Evolutionary conservation across 805 yeast genomes (phyloP).

Genomic region (Vanderwaltozyma verrucispora): DNA sequence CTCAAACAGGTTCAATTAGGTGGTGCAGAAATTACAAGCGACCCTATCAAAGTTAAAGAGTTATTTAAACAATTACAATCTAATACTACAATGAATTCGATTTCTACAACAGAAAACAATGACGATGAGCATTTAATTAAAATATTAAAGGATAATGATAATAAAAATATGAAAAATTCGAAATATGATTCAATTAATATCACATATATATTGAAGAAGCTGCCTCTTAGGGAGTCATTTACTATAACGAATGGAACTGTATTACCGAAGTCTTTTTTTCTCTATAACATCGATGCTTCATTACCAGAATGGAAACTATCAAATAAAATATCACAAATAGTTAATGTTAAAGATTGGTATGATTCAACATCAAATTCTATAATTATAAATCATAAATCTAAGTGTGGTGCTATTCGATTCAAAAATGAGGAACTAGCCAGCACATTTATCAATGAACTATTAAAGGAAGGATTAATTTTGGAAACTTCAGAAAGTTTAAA

Average conservation of each 20-base stretch:
- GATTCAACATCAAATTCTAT: constrained; percentile 13
- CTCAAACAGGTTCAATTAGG: constrained; percentile 35
- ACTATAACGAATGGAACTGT: constrained; percentile 30
- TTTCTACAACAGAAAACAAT: neutral
- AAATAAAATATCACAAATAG: constrained; percentile 36
- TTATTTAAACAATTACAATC: constrained; percentile 37
- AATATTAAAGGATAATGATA: neutral
- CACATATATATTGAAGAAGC: constrained; percentile 39
- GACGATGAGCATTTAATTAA: neutral
- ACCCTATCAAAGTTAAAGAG: constrained; percentile 36
- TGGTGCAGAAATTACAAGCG: constrained; percentile 28
- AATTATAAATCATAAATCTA: constrained; percentile 19
- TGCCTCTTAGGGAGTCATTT: constrained; percentile 63
- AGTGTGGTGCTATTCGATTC: constrained; percentile 21
- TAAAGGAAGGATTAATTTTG: constrained; percentile 1
- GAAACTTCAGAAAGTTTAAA: constrained; percentile 4
- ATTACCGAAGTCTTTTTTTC: constrained; percentile 47
- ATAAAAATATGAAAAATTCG: constrained; percentile 1
- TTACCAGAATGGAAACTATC: constrained; percentile 54
- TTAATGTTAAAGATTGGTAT: constrained; percentile 11
- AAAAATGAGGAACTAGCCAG: constrained; percentile 7
- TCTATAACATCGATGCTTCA: constrained; percentile 63
- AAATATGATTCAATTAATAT: constrained; percentile 31
- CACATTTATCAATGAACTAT: constrained; percentile 7
- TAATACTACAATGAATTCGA: neutral